Evolutionary conservation across 75 land plant species (phyloP).

Genomic region (Pinus taeda): DNA sequence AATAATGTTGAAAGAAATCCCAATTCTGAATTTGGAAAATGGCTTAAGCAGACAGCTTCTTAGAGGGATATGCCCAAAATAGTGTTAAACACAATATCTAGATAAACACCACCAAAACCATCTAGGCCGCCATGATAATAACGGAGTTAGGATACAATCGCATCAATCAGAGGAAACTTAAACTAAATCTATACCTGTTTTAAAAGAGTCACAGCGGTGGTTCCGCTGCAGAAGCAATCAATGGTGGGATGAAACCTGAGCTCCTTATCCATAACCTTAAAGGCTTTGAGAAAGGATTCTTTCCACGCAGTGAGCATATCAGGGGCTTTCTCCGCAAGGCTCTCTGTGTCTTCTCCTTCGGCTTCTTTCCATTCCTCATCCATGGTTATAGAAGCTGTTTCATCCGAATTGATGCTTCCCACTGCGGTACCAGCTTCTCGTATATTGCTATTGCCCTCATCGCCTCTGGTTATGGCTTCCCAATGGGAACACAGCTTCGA

Average conservation of each 20-base stretch:
- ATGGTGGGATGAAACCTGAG: slow-evolving; percentile 46
- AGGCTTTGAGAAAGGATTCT: slow-evolving; percentile 47
- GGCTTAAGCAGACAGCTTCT: too few species aligned
- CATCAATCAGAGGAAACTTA: too few species aligned
- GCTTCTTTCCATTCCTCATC: slow-evolving; percentile 23
- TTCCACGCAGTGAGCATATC: slow-evolving; percentile 33
- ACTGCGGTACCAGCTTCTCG: not conserved
- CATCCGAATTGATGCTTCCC: slow-evolving; percentile 14
- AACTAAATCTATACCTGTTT: slow-evolving; percentile 43
- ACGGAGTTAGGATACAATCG: not conserved
- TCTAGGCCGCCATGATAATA: not conserved
- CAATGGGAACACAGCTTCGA: slow-evolving; percentile 55
- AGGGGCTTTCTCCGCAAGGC: slow-evolving; percentile 6
- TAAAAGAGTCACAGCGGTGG: slow-evolving; percentile 62
- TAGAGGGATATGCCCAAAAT: too few species aligned
- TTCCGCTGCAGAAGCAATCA: slow-evolving; percentile 78
- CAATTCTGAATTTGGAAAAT: too few species aligned
- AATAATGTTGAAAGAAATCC: too few species aligned
- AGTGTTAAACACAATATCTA: not conserved
- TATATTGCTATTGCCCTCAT: not conserved
- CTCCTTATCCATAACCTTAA: slow-evolving; percentile 59
- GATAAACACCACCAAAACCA: not conserved
- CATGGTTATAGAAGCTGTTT: not conserved
- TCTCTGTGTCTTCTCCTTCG: slow-evolving; percentile 14
- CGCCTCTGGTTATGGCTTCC: slow-evolving; percentile 20